Evolutionary conservation across 176 grass and related monocot genomes (phyloP).

Genomic region (Typha latifolia): DNA sequence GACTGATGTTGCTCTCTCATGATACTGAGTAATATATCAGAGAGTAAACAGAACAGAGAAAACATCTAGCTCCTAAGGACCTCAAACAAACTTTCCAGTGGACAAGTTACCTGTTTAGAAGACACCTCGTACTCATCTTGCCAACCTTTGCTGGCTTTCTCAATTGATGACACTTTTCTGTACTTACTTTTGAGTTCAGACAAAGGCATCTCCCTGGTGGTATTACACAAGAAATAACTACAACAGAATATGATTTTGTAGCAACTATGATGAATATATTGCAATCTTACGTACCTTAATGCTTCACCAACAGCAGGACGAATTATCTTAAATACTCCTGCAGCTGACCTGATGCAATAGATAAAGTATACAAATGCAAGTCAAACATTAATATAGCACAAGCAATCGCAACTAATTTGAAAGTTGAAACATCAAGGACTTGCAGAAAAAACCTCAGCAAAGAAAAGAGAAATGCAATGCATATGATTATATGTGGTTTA

Average conservation of each 20-base stretch:
- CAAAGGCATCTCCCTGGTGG: slow-evolving; percentile 63
- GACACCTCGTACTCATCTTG: slow-evolving; percentile 77
- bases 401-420: background rate
- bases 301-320: slow-evolving; percentile 82
- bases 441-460: too few species aligned
- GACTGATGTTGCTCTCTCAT: too few species aligned
- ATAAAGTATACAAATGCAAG: background rate
- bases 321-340: slow-evolving; percentile 71
- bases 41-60: too few species aligned
- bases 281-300: slow-evolving; percentile 55
- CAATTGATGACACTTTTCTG: slow-evolving; percentile 75
- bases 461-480: too few species aligned
- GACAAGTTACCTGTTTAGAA: slow-evolving; percentile 58
- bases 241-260: background rate
- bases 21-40: too few species aligned
- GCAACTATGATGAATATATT: background rate
- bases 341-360: slow-evolving; percentile 47
- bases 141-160: slow-evolving; percentile 81
- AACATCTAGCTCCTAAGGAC: too few species aligned
- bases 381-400: slow-evolving; percentile 2
- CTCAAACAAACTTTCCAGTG: too few species aligned
- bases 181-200: slow-evolving; percentile 87
- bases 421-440: background rate
- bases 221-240: slow-evolving; percentile 2
- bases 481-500: too few species aligned